Evolutionary conservation across 1,139 yeast genomes (phyloP), one percentile per base, ranked within the genome.

Genomic region (Geotrichum histeridarum): DNA sequence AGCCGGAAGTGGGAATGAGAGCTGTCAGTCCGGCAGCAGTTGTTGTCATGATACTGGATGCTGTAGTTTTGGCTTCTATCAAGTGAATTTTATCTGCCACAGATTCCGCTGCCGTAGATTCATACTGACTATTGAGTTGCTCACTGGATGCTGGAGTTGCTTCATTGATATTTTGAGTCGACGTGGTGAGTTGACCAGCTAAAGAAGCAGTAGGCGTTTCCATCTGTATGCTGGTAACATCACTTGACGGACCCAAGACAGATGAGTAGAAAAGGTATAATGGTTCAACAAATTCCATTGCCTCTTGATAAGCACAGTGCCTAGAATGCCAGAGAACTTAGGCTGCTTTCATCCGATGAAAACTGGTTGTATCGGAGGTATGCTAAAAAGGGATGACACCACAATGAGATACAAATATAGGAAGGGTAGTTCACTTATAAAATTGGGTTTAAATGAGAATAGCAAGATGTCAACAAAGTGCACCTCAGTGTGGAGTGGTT

Each of bases 221-320:
- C 46, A 42, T 42, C 7, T 18, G 32, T 15, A 27, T 7, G 6
- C 38, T 35, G n/a, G 14, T 38, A 38, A 4, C 11, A 14, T 42
- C 31, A 9, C 31, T 11, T 42, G 42, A 27, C 11, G 54, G 32
- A n/a, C 15, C 6, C n/a, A 22, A 22, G 5, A 46, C 42, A 36
- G 33, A 27, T 11, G 47, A 36, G 35, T 51, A 27, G 32, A 51
- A 51, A 14, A 37, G 39, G 31, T 51, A 51, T n/a, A 51, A 18
- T n/a, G 51, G 51, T 51, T 51, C 54, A n/a, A 51, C 47, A 47
- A 37, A 35, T 14, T 51, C 50, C 54, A 51, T 51, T 17, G 18
- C 3, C 18, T 18, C 12, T 8, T 15, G 30, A 14, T 17, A 41
- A 41, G 43, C 43, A 27, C 43, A 27, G 22, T 35, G 38, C 38